phyloP scores from a whole-genome alignment of 371 early-diverging fungal genomes.

The Homolaphlyctis polyrhiza region DNA sequence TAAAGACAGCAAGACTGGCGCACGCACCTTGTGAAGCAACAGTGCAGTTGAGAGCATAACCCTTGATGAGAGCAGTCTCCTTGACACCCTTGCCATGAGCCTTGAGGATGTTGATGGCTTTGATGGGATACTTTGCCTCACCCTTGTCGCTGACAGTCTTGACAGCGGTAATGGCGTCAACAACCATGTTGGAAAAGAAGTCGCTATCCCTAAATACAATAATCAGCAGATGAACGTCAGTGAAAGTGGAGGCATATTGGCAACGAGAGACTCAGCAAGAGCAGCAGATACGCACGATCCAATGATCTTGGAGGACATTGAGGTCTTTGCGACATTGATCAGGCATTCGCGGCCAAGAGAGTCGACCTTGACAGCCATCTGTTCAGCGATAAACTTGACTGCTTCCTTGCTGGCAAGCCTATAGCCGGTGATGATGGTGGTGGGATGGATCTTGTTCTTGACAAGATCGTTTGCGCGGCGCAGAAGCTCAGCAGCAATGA shows the following conservation, averaged over 20 bases:
- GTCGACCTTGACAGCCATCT: conserved; percentile 93
- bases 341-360: conserved; percentile 87
- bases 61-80: conserved; percentile 90
- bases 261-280: conserved; percentile 1
- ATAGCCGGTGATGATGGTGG: conserved; percentile 98
- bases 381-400: conserved; percentile 95
- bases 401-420: conserved; percentile 98
- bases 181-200: conserved; percentile 95
- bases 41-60: conserved; percentile 98
- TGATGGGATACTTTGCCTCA: conserved; percentile 93
- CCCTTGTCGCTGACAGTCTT: conserved; percentile 81
- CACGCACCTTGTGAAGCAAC: conserved; percentile 81
- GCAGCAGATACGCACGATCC: conserved; percentile 40
- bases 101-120: conserved; percentile 98
- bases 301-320: conserved; percentile 98
- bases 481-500: conserved; percentile 97
- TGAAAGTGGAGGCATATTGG: conserved; percentile 1
- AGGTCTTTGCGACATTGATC: conserved; percentile 96
- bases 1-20: conserved; percentile 1
- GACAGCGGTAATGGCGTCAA: conserved; percentile 92
- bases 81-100: conserved; percentile 96
- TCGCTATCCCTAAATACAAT: conserved; percentile 70
- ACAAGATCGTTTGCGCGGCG: conserved; percentile 96
- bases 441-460: conserved; percentile 98
- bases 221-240: background rate